These are phyloP conservation scores for Botrytis tulipae DNA, from an alignment of 2,329 filamentous ascomycete species.

Conservation along the genomic window DNA sequence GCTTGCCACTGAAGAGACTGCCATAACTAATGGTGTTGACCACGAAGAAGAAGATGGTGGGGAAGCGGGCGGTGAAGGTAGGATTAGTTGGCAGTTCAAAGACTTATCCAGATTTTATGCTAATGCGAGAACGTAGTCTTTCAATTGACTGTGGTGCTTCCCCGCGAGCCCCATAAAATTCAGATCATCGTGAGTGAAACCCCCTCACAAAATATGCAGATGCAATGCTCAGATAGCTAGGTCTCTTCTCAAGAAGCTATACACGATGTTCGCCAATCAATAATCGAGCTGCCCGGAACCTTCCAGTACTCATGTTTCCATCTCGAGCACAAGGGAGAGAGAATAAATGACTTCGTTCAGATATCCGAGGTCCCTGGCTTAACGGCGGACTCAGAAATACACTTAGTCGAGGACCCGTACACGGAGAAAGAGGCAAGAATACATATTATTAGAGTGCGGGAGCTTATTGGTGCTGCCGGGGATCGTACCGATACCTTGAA, in stretches of 20 bases:
- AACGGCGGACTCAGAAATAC: conserved; percentile 72
- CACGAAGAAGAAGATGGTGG: conserved; percentile 32
- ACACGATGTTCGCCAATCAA: conserved; percentile 93
- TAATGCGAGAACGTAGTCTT: conserved; percentile 45
- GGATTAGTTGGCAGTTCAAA: conserved; percentile 20
- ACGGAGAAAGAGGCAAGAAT: conserved; percentile 97
- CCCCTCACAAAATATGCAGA: conserved; percentile 3
- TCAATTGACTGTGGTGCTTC: conserved; percentile 73
- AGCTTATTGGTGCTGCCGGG: conserved; percentile 88
- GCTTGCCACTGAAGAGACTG: conserved; percentile 16
- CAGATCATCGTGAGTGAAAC: conserved; percentile 71
- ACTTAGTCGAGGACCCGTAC: conserved; percentile 89
- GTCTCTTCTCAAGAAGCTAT: conserved; percentile 93
- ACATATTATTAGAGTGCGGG: conserved; percentile 85
- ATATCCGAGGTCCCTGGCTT: conserved; percentile 85
- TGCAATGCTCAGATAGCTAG: conserved; percentile 46
- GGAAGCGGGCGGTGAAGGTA: conserved; percentile 37
- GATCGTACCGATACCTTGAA: conserved; percentile 84
- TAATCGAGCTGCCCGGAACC: conserved; percentile 88
- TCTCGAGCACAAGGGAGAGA: conserved; percentile 82
- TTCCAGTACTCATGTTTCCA: conserved; percentile 99
- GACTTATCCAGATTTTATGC: conserved; percentile 19
- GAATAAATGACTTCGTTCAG: conserved; percentile 93
- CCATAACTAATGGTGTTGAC: conserved; percentile 27
- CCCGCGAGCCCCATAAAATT: conserved; percentile 74